Evolutionary conservation across 169 alveolate species (phyloP), one percentile per base, ranked within the genome.

Genomic region (Toxoplasma gondii): DNA sequence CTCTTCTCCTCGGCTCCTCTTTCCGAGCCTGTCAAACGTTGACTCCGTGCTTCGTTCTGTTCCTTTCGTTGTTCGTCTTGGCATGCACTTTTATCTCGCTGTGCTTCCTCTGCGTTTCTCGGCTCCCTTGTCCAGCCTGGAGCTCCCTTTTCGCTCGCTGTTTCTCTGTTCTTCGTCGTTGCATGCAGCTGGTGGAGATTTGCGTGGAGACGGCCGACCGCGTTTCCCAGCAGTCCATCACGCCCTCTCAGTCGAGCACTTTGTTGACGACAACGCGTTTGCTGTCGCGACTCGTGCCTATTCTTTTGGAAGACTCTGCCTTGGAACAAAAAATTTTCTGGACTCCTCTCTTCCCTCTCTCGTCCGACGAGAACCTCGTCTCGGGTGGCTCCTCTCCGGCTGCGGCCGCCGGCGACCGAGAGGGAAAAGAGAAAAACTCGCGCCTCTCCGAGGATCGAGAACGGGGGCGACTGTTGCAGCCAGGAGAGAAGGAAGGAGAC

Each of bases 291-390:
- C 88, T 91, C 78, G 38, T 91, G 78, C 80, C 88, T 1, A 38
- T 38, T 41, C 88, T 80, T 54, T 49, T 39, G 12, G 81, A 24
- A 31, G 34, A 10, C 53, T 45, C 12, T 88, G 88, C 27, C 88
- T 88, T 70, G 94, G 88, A 69, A 81, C 94, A 43, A 88, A 88
- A 19, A 88, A 84, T 45, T 36, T 91, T n/a, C 94, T 69, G 53
- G 94, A 74, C 44, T 19, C n/a, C 84, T 9, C 84, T 31, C 84
- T 36, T 36, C 22, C n/a, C 39, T 2, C 84, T 36, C 45, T 36
- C 45, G 39, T 27, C 84, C 45, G 70, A 24, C 49, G 45, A 64
- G n/a, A 22, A 38, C 53, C 53, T 81, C 88, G 74, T 39, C 88
- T 44, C 69, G 74, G 45, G 90, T 44, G 4, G 22, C 22, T 12